A percentile compares a stretch with the other conserved stretches of the same genome.
phyloP scores from a whole-genome alignment of 192 early-diverging fungal genomes.

The Entophlyctis luteolus region DNA sequence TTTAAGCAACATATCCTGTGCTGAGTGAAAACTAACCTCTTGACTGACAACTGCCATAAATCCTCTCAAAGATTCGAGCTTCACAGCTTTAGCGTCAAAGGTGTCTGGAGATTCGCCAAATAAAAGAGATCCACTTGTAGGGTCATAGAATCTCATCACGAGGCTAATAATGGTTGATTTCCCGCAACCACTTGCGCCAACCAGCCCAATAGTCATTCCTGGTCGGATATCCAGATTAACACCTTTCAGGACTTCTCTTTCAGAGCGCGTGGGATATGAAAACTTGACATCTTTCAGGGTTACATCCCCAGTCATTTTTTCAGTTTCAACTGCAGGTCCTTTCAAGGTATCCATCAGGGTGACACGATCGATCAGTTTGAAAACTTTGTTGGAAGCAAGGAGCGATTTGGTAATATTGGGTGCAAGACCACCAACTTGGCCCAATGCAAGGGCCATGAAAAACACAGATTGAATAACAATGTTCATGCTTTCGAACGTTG shows the following conservation, averaged over 20 bases:
- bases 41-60: constrained; percentile 85
- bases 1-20: background rate
- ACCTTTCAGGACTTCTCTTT: constrained; percentile 48
- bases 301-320: constrained; percentile 32
- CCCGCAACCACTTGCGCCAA: constrained; percentile 79
- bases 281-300: constrained; percentile 35
- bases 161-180: constrained; percentile 57
- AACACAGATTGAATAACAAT: constrained; percentile 44
- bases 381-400: constrained; percentile 38
- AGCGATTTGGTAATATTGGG: constrained; percentile 48
- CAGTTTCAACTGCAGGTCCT: constrained; percentile 29
- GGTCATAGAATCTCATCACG: constrained; percentile 76
- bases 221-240: constrained; percentile 54
- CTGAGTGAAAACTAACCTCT: constrained; percentile 38
- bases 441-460: constrained; percentile 40
- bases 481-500: constrained; percentile 47
- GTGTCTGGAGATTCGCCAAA: constrained; percentile 65
- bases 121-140: constrained; percentile 47
- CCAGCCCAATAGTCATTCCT: constrained; percentile 78
- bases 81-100: constrained; percentile 54
- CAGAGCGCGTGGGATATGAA: constrained; percentile 72
- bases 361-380: constrained; percentile 34
- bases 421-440: constrained; percentile 40
- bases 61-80: constrained; percentile 59
- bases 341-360: constrained; percentile 44